Evolutionary conservation across 352 stramenopile genomes (phyloP), one percentile per base, ranked within the genome.

Genomic region (Phytophthora pluvialis): DNA sequence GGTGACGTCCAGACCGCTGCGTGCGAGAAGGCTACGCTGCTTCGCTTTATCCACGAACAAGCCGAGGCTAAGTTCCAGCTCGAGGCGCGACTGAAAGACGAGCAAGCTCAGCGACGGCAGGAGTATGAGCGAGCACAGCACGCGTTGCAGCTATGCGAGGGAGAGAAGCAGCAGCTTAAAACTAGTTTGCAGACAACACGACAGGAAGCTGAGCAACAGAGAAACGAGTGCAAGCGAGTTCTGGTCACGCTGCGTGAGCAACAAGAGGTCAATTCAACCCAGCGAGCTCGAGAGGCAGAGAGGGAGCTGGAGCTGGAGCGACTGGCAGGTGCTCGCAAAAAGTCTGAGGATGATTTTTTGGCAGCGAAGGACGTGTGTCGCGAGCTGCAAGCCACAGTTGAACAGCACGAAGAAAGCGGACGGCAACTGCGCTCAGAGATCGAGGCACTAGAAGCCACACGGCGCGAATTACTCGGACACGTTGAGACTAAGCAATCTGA

Each of bases 1-100:
- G 79, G 67, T 16, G 78, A 89, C 13, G 69, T 68, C 21, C 80
- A 90, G 56, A 91, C 78, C 13, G 70, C 74, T 12, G 79, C 77
- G 12, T 88, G 83, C 28, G 86, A 94, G 60, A 91, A 92, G 44
- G 72, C 83, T 3, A 89, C 78, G 29, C 58, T 94, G 33, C 70
- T 94, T 53, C 86, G 87, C 46, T 92, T 83, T 48, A 88, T 92
- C 21, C 85, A 92, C 16, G 79, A 91, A 31, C 83, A 92, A 55
- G 83, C 83, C 1, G 81, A 91, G 54, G 64, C 69, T 42, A 92
- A 91, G 43, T 86, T 91, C 39, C 72, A 81, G 16, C 29, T 88
- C 8, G 81, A 94, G 12, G 76, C 78, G 11, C 66, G 72, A 54
- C 21, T 86, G 1, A 81, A 90, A 64, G 72, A 77, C 7, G 52